A percentile compares a stretch with the other conserved stretches of the same genome.
Conservation (phyloP, 2,329 filamentous ascomycete genomes). For the Biscogniauxia mediterranea region DNA sequence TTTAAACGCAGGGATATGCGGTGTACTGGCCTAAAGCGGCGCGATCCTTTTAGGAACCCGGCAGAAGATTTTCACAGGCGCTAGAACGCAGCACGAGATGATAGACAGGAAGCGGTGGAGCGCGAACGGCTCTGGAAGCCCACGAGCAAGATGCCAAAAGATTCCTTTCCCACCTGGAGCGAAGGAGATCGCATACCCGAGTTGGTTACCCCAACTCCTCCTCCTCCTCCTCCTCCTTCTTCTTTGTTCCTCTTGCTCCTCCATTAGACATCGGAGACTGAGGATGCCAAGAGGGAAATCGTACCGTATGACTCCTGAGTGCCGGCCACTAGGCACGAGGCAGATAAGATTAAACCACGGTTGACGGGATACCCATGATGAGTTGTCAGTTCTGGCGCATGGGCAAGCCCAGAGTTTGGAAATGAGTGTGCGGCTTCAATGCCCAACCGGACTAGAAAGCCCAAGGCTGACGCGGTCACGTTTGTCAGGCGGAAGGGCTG, state of each 20-base stretch:
- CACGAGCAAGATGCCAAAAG: slow-evolving; percentile 4
- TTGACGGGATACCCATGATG: slow-evolving; percentile 8
- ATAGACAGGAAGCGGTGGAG: slow-evolving; percentile 3
- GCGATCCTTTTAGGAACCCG: background rate
- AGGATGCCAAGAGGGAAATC: slow-evolving; percentile 9
- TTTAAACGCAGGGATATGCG: slow-evolving; percentile 23
- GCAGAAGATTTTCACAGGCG: background rate
- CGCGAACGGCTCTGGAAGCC: slow-evolving; percentile 9
- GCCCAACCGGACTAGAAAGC: slow-evolving; percentile 1
- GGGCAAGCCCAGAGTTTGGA: slow-evolving; percentile 4
- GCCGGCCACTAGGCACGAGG: background rate
- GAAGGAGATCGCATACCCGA: background rate
- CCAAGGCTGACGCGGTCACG: background rate
- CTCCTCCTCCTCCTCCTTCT: background rate
- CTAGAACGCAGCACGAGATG: background rate
- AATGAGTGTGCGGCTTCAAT: slow-evolving; percentile 4
- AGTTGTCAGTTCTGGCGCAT: slow-evolving; percentile 18
- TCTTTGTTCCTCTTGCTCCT: background rate
- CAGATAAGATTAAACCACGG: background rate
- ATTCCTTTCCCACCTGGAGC: slow-evolving; percentile 9
- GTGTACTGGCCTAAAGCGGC: slow-evolving; percentile 2
- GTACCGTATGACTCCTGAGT: slow-evolving; percentile 8
- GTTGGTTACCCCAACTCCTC: background rate
- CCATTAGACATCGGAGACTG: background rate
- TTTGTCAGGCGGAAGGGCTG: background rate